Evolutionary conservation across 2,329 filamentous ascomycete species (phyloP).

Genomic region (Colletotrichum orbiculare): DNA sequence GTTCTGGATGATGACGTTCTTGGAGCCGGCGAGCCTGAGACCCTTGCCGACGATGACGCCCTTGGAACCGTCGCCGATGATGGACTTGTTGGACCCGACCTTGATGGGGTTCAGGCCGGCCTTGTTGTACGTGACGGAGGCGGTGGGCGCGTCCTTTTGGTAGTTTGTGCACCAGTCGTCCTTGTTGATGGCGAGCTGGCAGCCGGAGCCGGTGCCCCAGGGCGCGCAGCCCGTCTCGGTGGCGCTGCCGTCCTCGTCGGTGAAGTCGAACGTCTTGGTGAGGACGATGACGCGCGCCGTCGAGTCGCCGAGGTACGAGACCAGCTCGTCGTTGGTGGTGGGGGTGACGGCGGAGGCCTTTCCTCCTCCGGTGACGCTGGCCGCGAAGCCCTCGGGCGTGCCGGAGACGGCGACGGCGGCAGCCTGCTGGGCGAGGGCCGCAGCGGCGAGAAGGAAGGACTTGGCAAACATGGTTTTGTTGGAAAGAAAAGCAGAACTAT

Average conservation of each 20-base stretch:
- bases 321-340: conserved; percentile 64
- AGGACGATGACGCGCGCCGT: conserved; percentile 67
- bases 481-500: conserved; percentile 1
- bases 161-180: conserved; percentile 66
- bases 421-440: conserved; percentile 31
- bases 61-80: conserved; percentile 63
- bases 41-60: conserved; percentile 70
- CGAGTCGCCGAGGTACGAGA: conserved; percentile 67
- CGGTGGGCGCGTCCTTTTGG: conserved; percentile 60
- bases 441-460: conserved; percentile 30
- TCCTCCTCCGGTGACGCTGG: conserved; percentile 70
- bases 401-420: conserved; percentile 46
- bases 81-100: conserved; percentile 67
- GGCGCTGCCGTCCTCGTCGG: conserved; percentile 62
- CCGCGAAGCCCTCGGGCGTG: conserved; percentile 55
- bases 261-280: conserved; percentile 67
- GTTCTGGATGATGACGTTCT: conserved; percentile 68
- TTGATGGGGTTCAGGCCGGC: conserved; percentile 62
- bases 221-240: conserved; percentile 67
- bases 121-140: conserved; percentile 60
- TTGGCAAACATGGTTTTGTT: conserved; percentile 30
- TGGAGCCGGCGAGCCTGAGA: conserved; percentile 58
- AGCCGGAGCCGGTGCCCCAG: conserved; percentile 58
- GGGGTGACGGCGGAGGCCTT: conserved; percentile 65
- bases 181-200: conserved; percentile 71